Conservation (phyloP, 2,329 filamentous ascomycete species). For the Escovopsis sp. region DNA sequence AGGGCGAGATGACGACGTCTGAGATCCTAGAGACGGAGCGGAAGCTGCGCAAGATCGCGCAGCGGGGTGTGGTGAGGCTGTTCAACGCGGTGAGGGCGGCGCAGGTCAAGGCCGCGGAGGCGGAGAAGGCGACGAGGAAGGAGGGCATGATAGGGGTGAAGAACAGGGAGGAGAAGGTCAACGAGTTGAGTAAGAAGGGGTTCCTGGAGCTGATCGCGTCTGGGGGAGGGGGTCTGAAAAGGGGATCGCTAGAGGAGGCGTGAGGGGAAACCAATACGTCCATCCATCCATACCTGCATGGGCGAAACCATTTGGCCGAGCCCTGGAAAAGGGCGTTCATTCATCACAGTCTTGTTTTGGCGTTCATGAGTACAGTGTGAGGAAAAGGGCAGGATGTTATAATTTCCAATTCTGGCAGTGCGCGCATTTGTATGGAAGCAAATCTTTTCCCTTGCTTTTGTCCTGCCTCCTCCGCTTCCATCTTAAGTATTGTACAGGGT, state of each 20-base stretch:
- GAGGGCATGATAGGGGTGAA: slow-evolving; percentile 65
- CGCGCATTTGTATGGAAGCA: too few species aligned
- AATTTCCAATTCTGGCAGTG: too few species aligned
- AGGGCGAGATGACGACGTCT: slow-evolving; percentile 30
- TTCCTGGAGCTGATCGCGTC: slow-evolving; percentile 80
- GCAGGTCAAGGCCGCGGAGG: slow-evolving; percentile 74
- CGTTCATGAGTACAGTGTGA: too few species aligned
- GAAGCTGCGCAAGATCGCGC: slow-evolving; percentile 69
- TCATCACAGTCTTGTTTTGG: too few species aligned
- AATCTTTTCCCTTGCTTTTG: too few species aligned
- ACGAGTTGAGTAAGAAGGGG: slow-evolving; percentile 93
- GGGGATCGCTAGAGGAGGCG: slow-evolving; percentile 42
- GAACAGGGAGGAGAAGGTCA: slow-evolving; percentile 72
- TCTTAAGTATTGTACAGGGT: slow-evolving; percentile 4
- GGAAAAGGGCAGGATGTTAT: too few species aligned
- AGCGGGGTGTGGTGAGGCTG: slow-evolving; percentile 85
- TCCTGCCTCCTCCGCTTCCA: not conserved
- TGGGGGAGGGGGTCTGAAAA: slow-evolving; percentile 43
- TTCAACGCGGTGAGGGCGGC: slow-evolving; percentile 92
- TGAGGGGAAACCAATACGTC: not conserved
- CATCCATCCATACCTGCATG: too few species aligned
- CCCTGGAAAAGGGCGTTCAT: too few species aligned
- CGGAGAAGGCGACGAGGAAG: slow-evolving; percentile 52
- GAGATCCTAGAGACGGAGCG: slow-evolving; percentile 58
- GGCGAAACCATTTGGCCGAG: too few species aligned